phyloP scores from a whole-genome alignment of 2,329 filamentous ascomycete species.

The Bertia moriformis region DNA sequence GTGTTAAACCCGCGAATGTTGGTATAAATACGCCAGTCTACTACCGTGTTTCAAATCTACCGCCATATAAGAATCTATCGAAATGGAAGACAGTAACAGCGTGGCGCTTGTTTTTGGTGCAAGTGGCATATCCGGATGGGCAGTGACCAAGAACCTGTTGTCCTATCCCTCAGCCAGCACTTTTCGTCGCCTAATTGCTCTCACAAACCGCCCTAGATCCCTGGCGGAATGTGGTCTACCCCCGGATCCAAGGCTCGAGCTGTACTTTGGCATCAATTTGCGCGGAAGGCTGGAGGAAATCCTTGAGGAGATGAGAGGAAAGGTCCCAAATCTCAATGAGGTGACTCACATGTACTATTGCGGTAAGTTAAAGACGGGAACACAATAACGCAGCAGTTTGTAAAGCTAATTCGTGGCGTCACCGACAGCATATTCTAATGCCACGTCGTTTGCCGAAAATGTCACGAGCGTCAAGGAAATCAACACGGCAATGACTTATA shows the following conservation, averaged over 20 bases:
- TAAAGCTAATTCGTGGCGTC: too few species aligned
- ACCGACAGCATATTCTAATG: too few species aligned
- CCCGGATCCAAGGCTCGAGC: slow-evolving; percentile 15
- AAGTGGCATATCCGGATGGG: slow-evolving; percentile 32
- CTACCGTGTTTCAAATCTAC: too few species aligned
- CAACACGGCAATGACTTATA: slow-evolving; percentile 21
- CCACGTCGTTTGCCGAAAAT: too few species aligned
- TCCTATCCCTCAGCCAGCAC: slow-evolving; percentile 25
- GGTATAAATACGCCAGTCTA: too few species aligned
- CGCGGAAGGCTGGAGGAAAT: slow-evolving; percentile 12
- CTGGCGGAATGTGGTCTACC: slow-evolving; percentile 11
- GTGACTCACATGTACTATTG: slow-evolving; percentile 27
- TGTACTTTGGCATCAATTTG: slow-evolving; percentile 19
- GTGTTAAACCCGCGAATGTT: too few species aligned
- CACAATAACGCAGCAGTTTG: slow-evolving; percentile 12
- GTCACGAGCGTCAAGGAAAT: too few species aligned
- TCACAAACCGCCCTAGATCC: slow-evolving; percentile 27
- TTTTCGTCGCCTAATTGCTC: slow-evolving; percentile 27
- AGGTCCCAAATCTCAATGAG: slow-evolving; percentile 17
- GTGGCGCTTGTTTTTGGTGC: slow-evolving; percentile 18
- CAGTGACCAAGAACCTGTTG: slow-evolving; percentile 29
- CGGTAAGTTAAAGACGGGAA: slow-evolving; percentile 20
- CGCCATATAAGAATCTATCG: too few species aligned
- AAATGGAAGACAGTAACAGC: background rate
- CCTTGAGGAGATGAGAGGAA: slow-evolving; percentile 15